These are phyloP conservation scores for Neopestalotiopsis sp. DNA, from an alignment of 2,329 filamentous ascomycete species.

Conservation along the genomic window DNA sequence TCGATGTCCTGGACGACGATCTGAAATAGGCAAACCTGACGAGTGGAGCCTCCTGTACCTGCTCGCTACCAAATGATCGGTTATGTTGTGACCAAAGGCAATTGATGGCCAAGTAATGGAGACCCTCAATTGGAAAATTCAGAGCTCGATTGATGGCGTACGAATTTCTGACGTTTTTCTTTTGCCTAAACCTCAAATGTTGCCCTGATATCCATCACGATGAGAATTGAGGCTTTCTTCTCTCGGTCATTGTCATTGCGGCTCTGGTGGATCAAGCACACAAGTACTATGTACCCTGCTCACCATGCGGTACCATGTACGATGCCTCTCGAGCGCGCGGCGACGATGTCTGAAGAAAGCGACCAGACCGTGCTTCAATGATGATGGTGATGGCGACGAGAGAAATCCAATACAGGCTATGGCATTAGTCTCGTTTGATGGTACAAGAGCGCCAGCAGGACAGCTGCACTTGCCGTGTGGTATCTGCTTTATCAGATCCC, in stretches of 20 bases:
- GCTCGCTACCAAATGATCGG: conserved; percentile 10
- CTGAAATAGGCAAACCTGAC: conserved; percentile 6
- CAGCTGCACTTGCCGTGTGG: not conserved
- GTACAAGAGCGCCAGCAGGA: not conserved
- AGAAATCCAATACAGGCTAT: not conserved
- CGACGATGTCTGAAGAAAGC: not conserved
- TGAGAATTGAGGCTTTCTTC: not conserved
- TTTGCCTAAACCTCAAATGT: too few species aligned
- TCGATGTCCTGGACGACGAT: conserved; percentile 9
- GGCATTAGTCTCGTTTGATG: not conserved
- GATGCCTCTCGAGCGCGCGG: not conserved
- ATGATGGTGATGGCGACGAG: not conserved
- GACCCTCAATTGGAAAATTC: not conserved
- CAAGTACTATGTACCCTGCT: not conserved
- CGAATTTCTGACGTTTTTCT: too few species aligned
- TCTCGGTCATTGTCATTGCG: not conserved
- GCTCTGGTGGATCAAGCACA: not conserved
- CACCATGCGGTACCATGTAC: not conserved
- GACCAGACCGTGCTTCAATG: not conserved
- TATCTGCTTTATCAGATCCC: conserved; percentile 1
- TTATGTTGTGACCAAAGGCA: not conserved
- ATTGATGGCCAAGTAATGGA: not conserved
- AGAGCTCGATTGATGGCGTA: too few species aligned
- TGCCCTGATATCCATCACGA: too few species aligned
- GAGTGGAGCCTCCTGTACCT: not conserved